A percentile compares a stretch with the other conserved stretches of the same genome.
Conservation (phyloP, 1,139 yeast genomes). For the Petasospora fabianii region DNA sequence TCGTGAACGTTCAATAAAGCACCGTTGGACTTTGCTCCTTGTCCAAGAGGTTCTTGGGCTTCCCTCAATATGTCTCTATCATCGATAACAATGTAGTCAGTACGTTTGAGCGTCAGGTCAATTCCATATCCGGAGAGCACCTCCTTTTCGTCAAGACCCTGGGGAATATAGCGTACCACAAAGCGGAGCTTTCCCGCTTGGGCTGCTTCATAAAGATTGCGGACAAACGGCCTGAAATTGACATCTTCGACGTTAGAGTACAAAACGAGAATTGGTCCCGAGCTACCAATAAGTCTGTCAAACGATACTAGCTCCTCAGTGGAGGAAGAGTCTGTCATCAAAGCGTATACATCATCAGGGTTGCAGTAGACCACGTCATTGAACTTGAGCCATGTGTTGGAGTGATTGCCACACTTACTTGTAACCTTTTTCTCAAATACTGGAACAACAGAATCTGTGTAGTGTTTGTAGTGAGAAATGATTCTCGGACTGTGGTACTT, state of each 20-base stretch:
- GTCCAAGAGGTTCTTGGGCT: background rate
- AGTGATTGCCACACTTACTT: slow-evolving; percentile 29
- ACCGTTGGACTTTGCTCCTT: slow-evolving; percentile 3
- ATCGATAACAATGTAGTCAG: slow-evolving; percentile 62
- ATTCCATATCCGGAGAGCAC: slow-evolving; percentile 64
- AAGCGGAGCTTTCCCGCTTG: slow-evolving; percentile 63
- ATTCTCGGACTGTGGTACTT: slow-evolving; percentile 59
- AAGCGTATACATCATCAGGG: slow-evolving; percentile 64
- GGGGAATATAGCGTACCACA: slow-evolving; percentile 62
- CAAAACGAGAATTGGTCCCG: slow-evolving; percentile 43
- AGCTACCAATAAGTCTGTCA: slow-evolving; percentile 58
- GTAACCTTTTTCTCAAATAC: slow-evolving; percentile 14
- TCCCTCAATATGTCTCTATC: slow-evolving; percentile 42
- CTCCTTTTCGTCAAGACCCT: slow-evolving; percentile 29
- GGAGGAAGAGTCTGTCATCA: slow-evolving; percentile 40
- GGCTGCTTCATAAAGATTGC: slow-evolving; percentile 58
- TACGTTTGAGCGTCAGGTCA: slow-evolving; percentile 55
- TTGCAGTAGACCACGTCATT: slow-evolving; percentile 59
- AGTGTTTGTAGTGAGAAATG: slow-evolving; percentile 58
- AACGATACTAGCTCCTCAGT: slow-evolving; percentile 35
- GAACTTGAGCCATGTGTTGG: slow-evolving; percentile 50
- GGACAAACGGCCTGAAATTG: slow-evolving; percentile 54
- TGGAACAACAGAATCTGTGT: slow-evolving; percentile 30
- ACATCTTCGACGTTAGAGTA: slow-evolving; percentile 51
- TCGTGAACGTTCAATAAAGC: slow-evolving; percentile 1